Conservation (phyloP, 2,329 filamentous ascomycete genomes). For the Neofusicoccum umdonicola region DNA sequence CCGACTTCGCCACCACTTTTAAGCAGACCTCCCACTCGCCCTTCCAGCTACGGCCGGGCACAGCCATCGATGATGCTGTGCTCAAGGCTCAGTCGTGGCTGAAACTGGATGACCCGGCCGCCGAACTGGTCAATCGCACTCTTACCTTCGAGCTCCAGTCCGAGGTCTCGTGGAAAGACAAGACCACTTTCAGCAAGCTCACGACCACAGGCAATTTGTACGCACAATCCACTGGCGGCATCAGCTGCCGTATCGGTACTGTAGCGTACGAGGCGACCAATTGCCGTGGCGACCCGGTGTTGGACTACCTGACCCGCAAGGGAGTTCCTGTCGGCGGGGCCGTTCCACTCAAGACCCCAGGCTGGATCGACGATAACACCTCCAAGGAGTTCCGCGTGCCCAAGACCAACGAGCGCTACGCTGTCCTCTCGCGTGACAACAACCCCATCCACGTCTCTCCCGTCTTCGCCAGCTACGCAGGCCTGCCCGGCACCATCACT, state of each 20-base stretch:
- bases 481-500: constrained; percentile 40
- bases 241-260: too few species aligned
- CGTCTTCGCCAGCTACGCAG: constrained; percentile 35
- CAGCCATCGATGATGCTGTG: not conserved
- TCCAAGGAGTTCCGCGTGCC: constrained; percentile 4
- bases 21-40: not conserved
- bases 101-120: not conserved
- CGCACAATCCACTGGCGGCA: not conserved
- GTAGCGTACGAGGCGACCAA: too few species aligned
- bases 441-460: constrained; percentile 44
- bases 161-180: not conserved
- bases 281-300: too few species aligned
- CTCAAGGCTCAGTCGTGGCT: not conserved
- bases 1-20: constrained; percentile 15
- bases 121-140: constrained; percentile 11
- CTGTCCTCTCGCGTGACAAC: constrained; percentile 36
- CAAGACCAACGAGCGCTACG: constrained; percentile 24
- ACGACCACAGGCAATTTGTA: not conserved
- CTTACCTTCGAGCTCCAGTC: constrained; percentile 21
- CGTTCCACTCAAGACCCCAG: constrained; percentile 19
- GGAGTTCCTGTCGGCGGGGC: not conserved
- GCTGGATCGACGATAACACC: not conserved
- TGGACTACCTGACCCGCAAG: too few species aligned
- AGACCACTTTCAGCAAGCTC: not conserved
- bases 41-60: not conserved